Evolutionary conservation across 2,329 filamentous ascomycete species (phyloP).

Genomic region (Colletotrichum abscissum): DNA sequence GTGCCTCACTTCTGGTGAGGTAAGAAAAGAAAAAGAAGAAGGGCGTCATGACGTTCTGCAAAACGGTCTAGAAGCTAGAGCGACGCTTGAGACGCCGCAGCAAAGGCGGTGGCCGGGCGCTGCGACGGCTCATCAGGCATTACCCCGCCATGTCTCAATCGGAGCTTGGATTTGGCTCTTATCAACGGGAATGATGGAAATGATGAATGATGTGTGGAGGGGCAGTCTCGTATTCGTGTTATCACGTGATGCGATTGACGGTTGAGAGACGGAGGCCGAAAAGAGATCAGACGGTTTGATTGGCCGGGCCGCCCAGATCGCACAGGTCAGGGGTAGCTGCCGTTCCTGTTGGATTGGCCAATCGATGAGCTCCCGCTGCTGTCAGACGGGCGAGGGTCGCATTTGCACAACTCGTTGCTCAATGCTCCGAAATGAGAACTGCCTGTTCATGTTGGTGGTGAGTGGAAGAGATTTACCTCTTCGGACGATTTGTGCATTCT

Average conservation of each 20-base stretch:
- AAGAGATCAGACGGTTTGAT: conserved; percentile 4
- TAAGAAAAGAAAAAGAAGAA: not conserved
- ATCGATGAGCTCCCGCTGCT: conserved; percentile 5
- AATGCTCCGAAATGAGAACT: not conserved
- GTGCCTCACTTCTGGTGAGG: conserved; percentile 21
- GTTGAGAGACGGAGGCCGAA: not conserved
- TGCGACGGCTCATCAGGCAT: not conserved
- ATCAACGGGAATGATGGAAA: not conserved
- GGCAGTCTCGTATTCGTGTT: conserved; percentile 28
- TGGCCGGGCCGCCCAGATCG: not conserved
- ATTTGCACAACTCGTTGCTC: conserved; percentile 18
- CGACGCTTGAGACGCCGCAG: not conserved
- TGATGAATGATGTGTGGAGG: not conserved
- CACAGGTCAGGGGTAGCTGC: conserved; percentile 1
- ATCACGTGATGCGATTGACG: not conserved
- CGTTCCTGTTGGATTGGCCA: conserved; percentile 14
- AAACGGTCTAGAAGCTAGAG: conserved; percentile 5
- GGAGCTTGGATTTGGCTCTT: not conserved
- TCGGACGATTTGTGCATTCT: not conserved
- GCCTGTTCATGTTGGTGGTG: not conserved
- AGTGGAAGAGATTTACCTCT: not conserved
- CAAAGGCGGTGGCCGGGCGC: not conserved
- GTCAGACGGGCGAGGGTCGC: not conserved
- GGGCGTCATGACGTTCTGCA: not conserved
- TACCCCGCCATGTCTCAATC: conserved; percentile 9